Percentiles rank a stretch among this genome's conserved stretches.
These are phyloP conservation scores for Fagopyrum tataricum DNA, from an alignment of 148 eudicot genomes.

Conservation along the genomic window DNA sequence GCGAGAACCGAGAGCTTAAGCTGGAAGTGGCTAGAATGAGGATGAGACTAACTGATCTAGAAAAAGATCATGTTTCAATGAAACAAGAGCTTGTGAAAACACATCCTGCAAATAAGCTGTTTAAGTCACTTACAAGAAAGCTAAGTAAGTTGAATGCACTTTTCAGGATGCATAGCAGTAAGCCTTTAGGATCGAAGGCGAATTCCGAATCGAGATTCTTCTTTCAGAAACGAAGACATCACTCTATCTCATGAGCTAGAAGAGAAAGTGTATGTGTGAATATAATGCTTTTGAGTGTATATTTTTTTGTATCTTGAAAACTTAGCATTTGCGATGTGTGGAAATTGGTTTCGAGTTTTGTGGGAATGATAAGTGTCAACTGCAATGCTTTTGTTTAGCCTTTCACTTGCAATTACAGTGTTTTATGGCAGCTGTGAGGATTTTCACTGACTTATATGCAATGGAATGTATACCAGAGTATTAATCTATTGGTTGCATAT, in stretches of 20 bases:
- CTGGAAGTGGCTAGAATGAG: constrained; percentile 71
- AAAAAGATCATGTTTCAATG: constrained; percentile 67
- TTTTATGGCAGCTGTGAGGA: too few relatives aligned
- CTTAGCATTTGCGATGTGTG: background rate
- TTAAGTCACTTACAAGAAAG: background rate
- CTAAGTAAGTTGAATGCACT: background rate
- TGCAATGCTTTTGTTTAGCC: background rate
- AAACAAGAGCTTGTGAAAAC: constrained; percentile 37
- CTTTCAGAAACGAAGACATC: constrained; percentile 10
- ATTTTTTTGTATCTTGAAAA: background rate
- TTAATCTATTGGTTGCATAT: too few relatives aligned
- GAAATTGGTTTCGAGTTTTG: background rate
- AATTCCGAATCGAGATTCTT: constrained; percentile 9
- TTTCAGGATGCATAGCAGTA: background rate
- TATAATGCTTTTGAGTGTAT: background rate
- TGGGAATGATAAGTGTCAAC: background rate
- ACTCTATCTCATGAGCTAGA: constrained; percentile 4
- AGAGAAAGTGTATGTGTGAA: background rate
- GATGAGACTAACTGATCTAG: constrained; percentile 68
- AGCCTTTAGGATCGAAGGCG: background rate
- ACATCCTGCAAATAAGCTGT: constrained; percentile 7
- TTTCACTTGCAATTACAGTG: background rate
- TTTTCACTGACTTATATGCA: too few relatives aligned
- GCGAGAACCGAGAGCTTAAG: constrained; percentile 72
- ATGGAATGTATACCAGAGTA: too few relatives aligned